These are phyloP conservation scores for Ramaria rubella DNA, from an alignment of 768 basidiomycete species.

Conservation along the genomic window DNA sequence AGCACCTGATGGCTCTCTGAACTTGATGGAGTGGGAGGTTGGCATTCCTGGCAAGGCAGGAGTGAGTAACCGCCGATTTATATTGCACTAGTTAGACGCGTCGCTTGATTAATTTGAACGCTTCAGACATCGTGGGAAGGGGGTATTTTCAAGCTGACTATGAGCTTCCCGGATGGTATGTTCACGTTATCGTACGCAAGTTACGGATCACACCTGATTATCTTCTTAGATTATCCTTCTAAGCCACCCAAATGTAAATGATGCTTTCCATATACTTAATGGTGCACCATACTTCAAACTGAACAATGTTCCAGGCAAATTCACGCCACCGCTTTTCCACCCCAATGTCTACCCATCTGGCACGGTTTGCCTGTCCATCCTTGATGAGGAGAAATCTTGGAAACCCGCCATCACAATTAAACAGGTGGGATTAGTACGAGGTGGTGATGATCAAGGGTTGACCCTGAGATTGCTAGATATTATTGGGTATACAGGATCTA, in stretches of 20 bases:
- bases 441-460: background rate
- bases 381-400: conserved; percentile 99
- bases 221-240: conserved; percentile 75
- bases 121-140: conserved; percentile 92
- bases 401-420: conserved; percentile 99
- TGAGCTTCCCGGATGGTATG: conserved; percentile 95
- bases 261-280: conserved; percentile 2
- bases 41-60: conserved; percentile 91
- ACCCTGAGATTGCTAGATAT: conserved; percentile 49
- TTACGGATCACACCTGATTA: conserved; percentile 10
- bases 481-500: conserved; percentile 93
- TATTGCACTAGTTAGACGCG: background rate
- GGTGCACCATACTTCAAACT: background rate
- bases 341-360: conserved; percentile 99
- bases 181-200: conserved; percentile 1
- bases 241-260: conserved; percentile 86
- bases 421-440: no score
- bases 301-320: conserved; percentile 68
- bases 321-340: conserved; percentile 91
- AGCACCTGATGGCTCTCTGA: conserved; percentile 86
- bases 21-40: conserved; percentile 97
- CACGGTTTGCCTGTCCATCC: conserved; percentile 93
- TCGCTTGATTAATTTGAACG: conserved; percentile 4
- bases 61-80: conserved; percentile 45
- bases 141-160: conserved; percentile 87